Base-by-base conservation (phyloP, 495 filamentous ascomycete genomes). In the Xylaria longipes region DNA sequence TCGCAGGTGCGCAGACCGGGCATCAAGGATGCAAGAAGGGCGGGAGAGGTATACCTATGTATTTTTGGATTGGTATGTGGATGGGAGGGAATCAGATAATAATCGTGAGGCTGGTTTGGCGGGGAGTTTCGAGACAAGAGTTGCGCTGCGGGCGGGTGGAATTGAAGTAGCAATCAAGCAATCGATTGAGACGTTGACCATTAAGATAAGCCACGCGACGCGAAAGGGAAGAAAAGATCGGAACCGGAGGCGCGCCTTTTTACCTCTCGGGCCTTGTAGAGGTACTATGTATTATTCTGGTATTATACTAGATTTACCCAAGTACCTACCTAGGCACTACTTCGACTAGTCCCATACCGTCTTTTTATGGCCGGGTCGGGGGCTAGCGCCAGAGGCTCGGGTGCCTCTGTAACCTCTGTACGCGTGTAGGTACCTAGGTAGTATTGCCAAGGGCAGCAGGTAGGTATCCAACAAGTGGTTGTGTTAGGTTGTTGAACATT, bases 181-280 rank as follows among this genome's bases (percentile, higher is more conserved):
- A 69, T 69, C 67, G 56, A 69, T 63, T 63, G 43, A 63, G 43
- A 35, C 39, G 12, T 56, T 39, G 11, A 45, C 45, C 37, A 25
- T 48, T 41, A 15, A 70, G 35, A 56, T 64, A 64, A 70, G 68
- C 68, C 68, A 70, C 68, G 68, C 68, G 68, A 70, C 68, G 68
- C 68, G 68, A 70, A 70, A 64, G 46, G 52, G 46, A 56, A 33
- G 25, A 14, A 48, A 62, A 62, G 45, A 62, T 52, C 27, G 43
- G 68, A 61, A 62, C 60, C 60, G 8, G 29, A 46, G 67, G 68
- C 60, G 60, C 68, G 68, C 68, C 7, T 35, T 61, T 63, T n/a
- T 62, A 25, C 33, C 33, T 61, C 20, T 17, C 8, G 27, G 20
- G 5, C 33, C n/a, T 22, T 62, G 11, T 62, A 62, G 6, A 25